Percentiles rank a stretch among this genome's conserved stretches.
Conservation (phyloP, 306 rosid genomes). For the Lathyrus tuberosus region DNA sequence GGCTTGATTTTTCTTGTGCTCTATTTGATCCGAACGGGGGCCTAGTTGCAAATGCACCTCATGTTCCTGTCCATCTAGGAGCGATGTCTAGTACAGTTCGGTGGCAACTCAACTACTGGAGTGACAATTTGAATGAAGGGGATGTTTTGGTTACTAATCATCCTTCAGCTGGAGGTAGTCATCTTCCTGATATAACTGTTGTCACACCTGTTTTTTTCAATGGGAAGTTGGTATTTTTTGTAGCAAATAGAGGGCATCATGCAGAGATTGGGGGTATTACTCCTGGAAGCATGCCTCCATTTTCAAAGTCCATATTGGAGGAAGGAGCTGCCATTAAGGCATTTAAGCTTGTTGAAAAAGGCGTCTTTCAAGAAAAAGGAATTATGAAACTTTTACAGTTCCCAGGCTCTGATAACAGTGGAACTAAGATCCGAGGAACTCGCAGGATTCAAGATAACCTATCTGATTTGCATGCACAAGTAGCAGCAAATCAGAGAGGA, state of each 20-base stretch:
- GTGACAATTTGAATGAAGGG: constrained; percentile 74
- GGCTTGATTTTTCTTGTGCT: constrained; percentile 96
- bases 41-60: constrained; percentile 96
- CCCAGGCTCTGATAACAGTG: constrained; percentile 56
- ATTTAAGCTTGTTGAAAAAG: constrained; percentile 86
- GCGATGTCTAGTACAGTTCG: constrained; percentile 94
- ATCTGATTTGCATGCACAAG: constrained; percentile 91
- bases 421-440: constrained; percentile 68
- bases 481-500: constrained; percentile 96
- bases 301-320: constrained; percentile 88
- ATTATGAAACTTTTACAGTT: constrained; percentile 66
- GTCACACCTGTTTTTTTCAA: constrained; percentile 81
- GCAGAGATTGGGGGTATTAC: constrained; percentile 94
- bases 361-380: constrained; percentile 83
- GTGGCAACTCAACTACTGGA: constrained; percentile 88
- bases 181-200: constrained; percentile 96
- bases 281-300: constrained; percentile 98
- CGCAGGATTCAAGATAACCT: constrained; percentile 90
- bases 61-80: constrained; percentile 90
- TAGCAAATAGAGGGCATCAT: constrained; percentile 94
- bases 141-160: constrained; percentile 94
- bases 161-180: constrained; percentile 97
- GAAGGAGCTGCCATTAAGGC: constrained; percentile 94
- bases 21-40: constrained; percentile 94
- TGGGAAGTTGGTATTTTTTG: constrained; percentile 77